phyloP scores from a whole-genome alignment of 1,284 basidiomycete genomes.

The Ganoderma leucocontextum region DNA sequence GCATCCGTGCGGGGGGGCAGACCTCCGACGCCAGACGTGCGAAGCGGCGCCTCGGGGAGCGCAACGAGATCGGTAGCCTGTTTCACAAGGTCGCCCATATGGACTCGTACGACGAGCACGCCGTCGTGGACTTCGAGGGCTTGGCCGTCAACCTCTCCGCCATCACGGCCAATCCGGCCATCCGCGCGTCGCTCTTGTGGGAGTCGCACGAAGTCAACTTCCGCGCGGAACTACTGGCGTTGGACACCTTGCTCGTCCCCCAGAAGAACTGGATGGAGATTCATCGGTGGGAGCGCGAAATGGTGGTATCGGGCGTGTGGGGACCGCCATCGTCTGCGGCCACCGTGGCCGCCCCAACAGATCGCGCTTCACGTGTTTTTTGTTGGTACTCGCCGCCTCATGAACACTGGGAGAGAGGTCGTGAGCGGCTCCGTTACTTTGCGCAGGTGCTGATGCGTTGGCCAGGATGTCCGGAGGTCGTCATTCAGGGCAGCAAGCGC shows the following conservation, averaged over 20 bases:
- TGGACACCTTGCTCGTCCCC: not conserved
- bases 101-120: not conserved
- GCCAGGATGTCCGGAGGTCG: not conserved
- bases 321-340: not conserved
- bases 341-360: constrained; percentile 31
- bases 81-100: constrained; percentile 9
- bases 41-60: not conserved
- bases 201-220: constrained; percentile 14
- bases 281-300: not conserved
- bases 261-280: not conserved
- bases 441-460: not conserved
- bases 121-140: not conserved
- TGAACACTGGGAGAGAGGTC: not conserved
- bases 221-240: not conserved
- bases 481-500: not conserved
- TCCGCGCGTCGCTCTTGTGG: not conserved
- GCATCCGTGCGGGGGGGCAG: not conserved
- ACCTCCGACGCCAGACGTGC: not conserved
- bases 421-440: not conserved
- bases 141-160: not conserved
- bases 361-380: not conserved
- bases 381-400: not conserved
- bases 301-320: not conserved
- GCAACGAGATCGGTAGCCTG: constrained; percentile 2
- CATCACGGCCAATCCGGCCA: not conserved